Base-by-base conservation (phyloP, 805 yeast genomes). In the Wickerhamiella alocasiicola region DNA sequence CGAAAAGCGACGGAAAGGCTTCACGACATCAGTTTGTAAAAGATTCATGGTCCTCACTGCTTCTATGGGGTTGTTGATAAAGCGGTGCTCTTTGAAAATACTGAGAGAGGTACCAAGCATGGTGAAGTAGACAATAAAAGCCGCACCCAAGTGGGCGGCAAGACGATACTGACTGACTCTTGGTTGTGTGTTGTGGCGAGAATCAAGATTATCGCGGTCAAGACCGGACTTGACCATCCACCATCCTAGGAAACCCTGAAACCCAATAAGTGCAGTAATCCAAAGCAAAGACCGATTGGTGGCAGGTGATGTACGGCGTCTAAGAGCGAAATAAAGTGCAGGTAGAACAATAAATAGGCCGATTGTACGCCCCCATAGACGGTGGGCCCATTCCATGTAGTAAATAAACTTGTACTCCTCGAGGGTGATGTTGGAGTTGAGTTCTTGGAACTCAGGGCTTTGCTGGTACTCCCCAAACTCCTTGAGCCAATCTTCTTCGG, bases 201-300 rank as follows among this genome's bases (percentile, higher is more conserved):
- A 85, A 17, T 70, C 71, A 36, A 91, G 65, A 54, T 79, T 79
- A 32, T 78, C 70, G 54, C 79, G 80, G 56, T 85, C 94, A 42
- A 91, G 68, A 23, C 98, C 98, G 7, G 95, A 83, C 53, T 81
- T 76, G 39, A 91, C 98, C 98, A 91, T 91, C 99, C 99, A 91
- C 98, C 98, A 91, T 24, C 98, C 98, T 49, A 91, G 79, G 40
- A 78, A 81, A 40, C 98, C 98, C 66, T 91, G 98, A 36, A 91
- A 64, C 9, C 95, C 99, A 44, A 91, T 68, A 39, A 91, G 63
- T 0, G 70, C 75, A 31, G 94, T 72, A 34, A 91, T 71, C 2
- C 82, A 82, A 16, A 81, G 60, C 12, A 91, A 65, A 49, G 83
- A 70, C 43, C 65, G 65, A 36, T 82, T 77, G 3, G 81, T 78